A percentile compares a stretch with the other conserved stretches of the same genome.
Conservation (phyloP, 75 land plant species). For the Cunninghamia lanceolata region DNA sequence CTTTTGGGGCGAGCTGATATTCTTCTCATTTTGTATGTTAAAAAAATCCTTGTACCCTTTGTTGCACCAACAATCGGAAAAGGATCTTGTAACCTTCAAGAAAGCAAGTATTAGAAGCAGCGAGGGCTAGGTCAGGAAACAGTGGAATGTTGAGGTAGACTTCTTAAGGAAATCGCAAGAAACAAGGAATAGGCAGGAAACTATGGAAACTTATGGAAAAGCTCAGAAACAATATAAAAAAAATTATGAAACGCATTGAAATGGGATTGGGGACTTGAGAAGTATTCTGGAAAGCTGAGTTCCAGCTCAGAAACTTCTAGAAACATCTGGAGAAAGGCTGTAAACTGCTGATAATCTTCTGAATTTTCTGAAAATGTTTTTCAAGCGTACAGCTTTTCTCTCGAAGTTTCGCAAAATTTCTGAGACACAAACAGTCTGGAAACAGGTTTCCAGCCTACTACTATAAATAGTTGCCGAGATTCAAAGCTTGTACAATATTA, state of each 20-base stretch:
- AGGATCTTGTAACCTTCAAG: neutral
- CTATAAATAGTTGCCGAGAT: neutral
- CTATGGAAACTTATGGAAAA: neutral
- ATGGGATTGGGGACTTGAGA: neutral
- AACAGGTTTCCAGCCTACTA: no score
- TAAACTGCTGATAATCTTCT: neutral
- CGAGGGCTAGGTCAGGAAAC: neutral
- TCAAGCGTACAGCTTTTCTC: neutral
- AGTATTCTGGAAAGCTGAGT: neutral
- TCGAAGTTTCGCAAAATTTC: neutral
- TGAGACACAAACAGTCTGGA: no score
- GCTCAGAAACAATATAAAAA: neutral
- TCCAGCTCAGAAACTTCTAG: neutral
- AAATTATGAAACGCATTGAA: neutral
- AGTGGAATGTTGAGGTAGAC: neutral
- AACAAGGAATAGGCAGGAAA: neutral
- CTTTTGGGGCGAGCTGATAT: neutral
- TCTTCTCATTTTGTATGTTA: neutral
- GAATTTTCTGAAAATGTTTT: neutral
- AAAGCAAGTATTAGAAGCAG: neutral
- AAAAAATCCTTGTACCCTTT: neutral
- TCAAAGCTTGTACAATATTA: neutral
- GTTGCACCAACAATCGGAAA: neutral
- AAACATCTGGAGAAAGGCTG: neutral
- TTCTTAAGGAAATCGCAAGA: neutral